phyloP scores from a whole-genome alignment of 257 asterid species.

The Cruciata laevipes region DNA sequence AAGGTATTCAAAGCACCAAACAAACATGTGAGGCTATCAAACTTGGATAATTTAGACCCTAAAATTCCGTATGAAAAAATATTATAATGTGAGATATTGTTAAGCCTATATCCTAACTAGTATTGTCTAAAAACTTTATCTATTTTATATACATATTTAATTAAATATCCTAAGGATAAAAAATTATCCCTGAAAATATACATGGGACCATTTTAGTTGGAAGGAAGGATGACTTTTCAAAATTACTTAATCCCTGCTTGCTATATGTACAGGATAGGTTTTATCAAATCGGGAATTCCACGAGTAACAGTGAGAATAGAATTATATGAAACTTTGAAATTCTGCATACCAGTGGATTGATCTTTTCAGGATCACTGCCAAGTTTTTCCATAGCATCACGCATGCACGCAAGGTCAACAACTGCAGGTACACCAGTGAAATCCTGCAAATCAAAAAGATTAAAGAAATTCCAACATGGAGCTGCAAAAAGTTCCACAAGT shows the following conservation, averaged over 20 bases:
- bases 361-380: constrained; percentile 90
- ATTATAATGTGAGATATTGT: too few relatives aligned
- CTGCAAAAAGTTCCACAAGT: background rate
- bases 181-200: too few relatives aligned
- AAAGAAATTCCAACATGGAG: constrained; percentile 7
- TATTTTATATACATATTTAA: too few relatives aligned
- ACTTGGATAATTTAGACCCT: too few relatives aligned
- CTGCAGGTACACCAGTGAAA: constrained; percentile 95
- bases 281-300: background rate
- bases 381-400: constrained; percentile 97
- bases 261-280: too few relatives aligned
- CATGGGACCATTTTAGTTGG: background rate
- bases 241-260: background rate
- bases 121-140: too few relatives aligned
- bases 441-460: constrained; percentile 45
- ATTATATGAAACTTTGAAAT: background rate
- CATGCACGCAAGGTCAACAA: constrained; percentile 95
- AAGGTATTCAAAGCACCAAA: background rate
- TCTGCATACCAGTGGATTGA: constrained; percentile 74
- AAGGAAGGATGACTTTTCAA: background rate
- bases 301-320: background rate
- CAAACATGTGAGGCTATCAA: background rate
- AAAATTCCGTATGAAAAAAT: background rate
- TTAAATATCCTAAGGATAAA: background rate
- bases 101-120: background rate